Evolutionary conservation across 106 monocot genomes (phyloP).

Genomic region (Ottelia alismoides): DNA sequence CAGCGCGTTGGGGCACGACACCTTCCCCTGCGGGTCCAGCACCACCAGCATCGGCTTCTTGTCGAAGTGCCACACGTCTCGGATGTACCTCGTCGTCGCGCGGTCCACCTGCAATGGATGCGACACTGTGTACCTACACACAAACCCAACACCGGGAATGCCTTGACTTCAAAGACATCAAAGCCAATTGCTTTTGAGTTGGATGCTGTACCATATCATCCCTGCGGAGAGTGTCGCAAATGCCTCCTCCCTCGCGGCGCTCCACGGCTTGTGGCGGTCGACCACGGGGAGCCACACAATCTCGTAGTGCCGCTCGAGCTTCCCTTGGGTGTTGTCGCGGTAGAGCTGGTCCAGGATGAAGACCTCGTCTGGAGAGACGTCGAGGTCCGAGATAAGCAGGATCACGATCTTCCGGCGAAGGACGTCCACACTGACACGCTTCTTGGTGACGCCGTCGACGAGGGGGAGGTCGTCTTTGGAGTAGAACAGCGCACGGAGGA

Average conservation of each 20-base stretch:
- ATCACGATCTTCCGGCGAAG: conserved; percentile 68
- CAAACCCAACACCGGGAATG: conserved; percentile 33
- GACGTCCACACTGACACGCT: conserved; percentile 36
- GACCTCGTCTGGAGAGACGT: conserved; percentile 57
- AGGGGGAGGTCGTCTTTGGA: conserved; percentile 60
- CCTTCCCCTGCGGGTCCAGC: conserved; percentile 65
- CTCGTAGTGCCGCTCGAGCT: conserved; percentile 55
- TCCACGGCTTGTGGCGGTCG: conserved; percentile 43
- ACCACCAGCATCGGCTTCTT: conserved; percentile 70
- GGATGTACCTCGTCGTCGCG: conserved; percentile 17
- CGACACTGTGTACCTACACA: conserved; percentile 35
- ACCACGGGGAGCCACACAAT: conserved; percentile 71
- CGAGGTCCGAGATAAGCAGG: conserved; percentile 59
- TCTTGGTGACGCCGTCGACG: conserved; percentile 46
- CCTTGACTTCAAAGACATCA: too few species aligned
- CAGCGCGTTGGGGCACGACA: conserved; percentile 60
- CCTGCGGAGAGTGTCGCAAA: conserved; percentile 25
- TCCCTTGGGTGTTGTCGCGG: conserved; percentile 46
- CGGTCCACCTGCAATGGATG: conserved; percentile 34
- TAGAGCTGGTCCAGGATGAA: conserved; percentile 61
- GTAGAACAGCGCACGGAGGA: conserved; percentile 45
- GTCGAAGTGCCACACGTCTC: conserved; percentile 46
- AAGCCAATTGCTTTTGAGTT: too few species aligned
- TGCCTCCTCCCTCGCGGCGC: conserved; percentile 13
- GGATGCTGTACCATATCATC: conserved; percentile 89